Evolutionary conservation across 2,329 filamentous ascomycete species (phyloP).

Genomic region (Microcera coccophila): DNA sequence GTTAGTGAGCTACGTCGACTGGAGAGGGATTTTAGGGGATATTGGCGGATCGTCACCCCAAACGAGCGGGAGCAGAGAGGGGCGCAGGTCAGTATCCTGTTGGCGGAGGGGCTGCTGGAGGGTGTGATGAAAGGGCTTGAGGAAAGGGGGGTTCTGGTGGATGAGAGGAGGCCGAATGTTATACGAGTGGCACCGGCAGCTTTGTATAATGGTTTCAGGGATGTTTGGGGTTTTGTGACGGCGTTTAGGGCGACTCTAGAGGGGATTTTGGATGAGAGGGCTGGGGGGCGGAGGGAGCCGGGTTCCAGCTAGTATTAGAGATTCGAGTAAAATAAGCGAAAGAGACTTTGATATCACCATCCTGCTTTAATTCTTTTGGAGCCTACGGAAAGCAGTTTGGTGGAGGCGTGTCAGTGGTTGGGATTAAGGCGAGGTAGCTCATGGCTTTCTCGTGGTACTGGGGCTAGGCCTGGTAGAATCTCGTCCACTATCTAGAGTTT

Average conservation of each 20-base stretch:
- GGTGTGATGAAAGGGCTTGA: slow-evolving; percentile 59
- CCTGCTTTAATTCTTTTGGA: no score
- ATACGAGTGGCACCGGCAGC: slow-evolving; percentile 75
- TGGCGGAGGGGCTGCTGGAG: slow-evolving; percentile 64
- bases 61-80: slow-evolving; percentile 59
- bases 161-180: slow-evolving; percentile 76
- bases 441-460: no score
- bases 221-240: slow-evolving; percentile 40
- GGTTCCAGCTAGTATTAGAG: no score
- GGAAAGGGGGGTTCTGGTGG: slow-evolving; percentile 65
- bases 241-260: slow-evolving; percentile 25
- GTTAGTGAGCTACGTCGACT: slow-evolving; percentile 54
- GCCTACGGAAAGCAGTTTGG: no score
- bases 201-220: slow-evolving; percentile 72
- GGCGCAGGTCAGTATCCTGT: slow-evolving; percentile 70
- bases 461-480: no score
- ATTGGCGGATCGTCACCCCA: slow-evolving; percentile 64
- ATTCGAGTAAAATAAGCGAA: neutral
- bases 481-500: no score
- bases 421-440: no score
- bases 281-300: no score
- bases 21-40: slow-evolving; percentile 16
- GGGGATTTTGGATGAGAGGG: slow-evolving; percentile 17
- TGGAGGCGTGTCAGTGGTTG: no score
- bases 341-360: neutral